These are phyloP conservation scores for Thraustochytrium sp. DNA, from an alignment of 352 stramenopile species.

Conservation along the genomic window DNA sequence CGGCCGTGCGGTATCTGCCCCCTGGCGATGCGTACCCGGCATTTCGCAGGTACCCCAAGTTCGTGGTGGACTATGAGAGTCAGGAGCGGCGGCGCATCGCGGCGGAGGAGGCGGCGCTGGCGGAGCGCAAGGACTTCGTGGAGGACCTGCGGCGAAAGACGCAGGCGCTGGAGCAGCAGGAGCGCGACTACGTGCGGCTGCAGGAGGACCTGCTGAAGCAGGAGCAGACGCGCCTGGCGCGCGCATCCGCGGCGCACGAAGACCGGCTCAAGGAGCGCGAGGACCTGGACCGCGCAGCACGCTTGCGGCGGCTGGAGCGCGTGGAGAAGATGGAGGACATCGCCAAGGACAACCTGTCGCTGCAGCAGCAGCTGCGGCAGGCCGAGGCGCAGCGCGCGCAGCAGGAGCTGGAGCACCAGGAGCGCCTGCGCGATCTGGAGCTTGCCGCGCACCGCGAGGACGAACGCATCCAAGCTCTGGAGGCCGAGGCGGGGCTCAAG, in stretches of 20 bases:
- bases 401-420: background rate
- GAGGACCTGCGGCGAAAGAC: conserved; percentile 8
- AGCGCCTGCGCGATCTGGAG: background rate
- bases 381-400: background rate
- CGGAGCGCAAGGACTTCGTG: background rate
- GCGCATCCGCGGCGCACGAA: background rate
- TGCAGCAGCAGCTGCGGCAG: conserved; percentile 20
- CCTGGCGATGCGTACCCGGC: conserved; percentile 65
- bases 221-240: background rate
- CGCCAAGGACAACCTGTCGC: background rate
- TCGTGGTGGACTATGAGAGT: conserved; percentile 74
- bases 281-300: background rate
- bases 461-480: background rate
- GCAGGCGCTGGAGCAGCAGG: background rate
- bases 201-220: conserved; percentile 16
- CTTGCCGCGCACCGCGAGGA: background rate
- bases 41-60: conserved; percentile 67
- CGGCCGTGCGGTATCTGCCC: conserved; percentile 49
- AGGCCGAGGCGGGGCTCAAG: background rate
- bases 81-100: conserved; percentile 56
- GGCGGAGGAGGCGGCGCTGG: background rate
- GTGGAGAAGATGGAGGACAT: conserved; percentile 32
- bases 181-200: background rate
- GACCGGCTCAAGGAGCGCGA: background rate
- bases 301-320: conserved; percentile 1